Evolutionary conservation across 2,329 filamentous ascomycete genomes (phyloP), one percentile per base, ranked within the genome.

Genomic region (Fusarium vanettenii): DNA sequence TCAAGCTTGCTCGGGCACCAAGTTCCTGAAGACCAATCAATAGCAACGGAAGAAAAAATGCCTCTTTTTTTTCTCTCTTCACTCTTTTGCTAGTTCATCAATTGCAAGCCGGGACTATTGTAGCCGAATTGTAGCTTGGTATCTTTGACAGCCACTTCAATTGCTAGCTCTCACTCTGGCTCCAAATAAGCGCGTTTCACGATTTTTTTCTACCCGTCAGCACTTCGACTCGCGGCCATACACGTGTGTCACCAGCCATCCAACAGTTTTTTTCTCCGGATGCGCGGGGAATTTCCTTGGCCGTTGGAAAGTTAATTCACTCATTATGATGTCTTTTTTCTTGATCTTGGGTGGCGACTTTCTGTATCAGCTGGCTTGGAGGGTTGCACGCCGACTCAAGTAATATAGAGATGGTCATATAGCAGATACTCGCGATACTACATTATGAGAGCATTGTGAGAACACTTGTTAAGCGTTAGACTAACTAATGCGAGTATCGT

Each of bases 131-230:
- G 43, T 3, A 27, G 20, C 14, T 31, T 13, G 10, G 11, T 18
- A n/a, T 22, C 18, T 48, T 35, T 69, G 59, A 67, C 60, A 37
- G 41, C 27, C 41, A 22, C 57, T 22, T 35, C 31, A 35, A 45
- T 70, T 74, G 52, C 66, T 73, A 76, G 75, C 69, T 73, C 75
- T 77, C 65, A 73, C 69, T 56, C 57, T 22, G 41, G 18, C 35
- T 37, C 66, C n/a, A 61, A 35, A 48, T 60, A 68, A 69, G 64
- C 67, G 70, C 41, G 76, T 77, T 78, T 75, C 74, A 74, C 50
- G 39, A 66, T 57, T 69, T 63, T 33, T 27, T 59, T 22, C 48
- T 70, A 20, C 25, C 67, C 16, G 41, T 67, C 43, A 50, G 18
- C 37, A 31, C 50, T 55, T 72, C 67, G 68, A 70, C 70, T 77